phyloP scores from a whole-genome alignment of 2,329 filamentous ascomycete species.

The Chaetothyriales sp. region DNA sequence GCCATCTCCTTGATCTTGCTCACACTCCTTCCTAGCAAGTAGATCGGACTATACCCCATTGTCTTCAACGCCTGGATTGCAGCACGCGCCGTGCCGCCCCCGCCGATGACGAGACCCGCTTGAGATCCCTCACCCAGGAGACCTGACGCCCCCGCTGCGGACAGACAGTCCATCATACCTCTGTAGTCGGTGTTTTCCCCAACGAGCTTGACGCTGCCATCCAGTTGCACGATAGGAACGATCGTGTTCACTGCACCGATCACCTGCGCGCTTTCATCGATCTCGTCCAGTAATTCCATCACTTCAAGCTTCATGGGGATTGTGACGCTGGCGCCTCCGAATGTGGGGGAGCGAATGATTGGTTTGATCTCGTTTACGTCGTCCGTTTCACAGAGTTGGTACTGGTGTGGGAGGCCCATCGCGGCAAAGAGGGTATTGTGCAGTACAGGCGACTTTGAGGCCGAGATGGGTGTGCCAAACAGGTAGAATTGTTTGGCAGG shows the following conservation, averaged over 20 bases:
- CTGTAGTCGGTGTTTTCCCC: slow-evolving; percentile 95
- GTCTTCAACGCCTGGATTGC: slow-evolving; percentile 77
- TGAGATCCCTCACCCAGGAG: slow-evolving; percentile 25
- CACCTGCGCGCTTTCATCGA: slow-evolving; percentile 61
- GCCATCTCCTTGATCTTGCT: slow-evolving; percentile 55
- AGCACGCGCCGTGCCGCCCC: slow-evolving; percentile 81
- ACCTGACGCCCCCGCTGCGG: slow-evolving; percentile 48
- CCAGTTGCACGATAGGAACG: slow-evolving; percentile 40
- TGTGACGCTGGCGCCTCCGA: slow-evolving; percentile 89
- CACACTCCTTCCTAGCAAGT: slow-evolving; percentile 65
- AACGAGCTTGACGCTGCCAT: slow-evolving; percentile 41
- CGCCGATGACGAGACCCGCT: slow-evolving; percentile 71
- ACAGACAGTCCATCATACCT: slow-evolving; percentile 74
- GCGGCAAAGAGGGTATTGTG: slow-evolving; percentile 74
- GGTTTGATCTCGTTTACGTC: slow-evolving; percentile 45
- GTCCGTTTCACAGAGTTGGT: slow-evolving; percentile 62
- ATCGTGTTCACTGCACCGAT: slow-evolving; percentile 96
- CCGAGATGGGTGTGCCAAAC: slow-evolving; percentile 71
- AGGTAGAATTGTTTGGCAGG: slow-evolving; percentile 66
- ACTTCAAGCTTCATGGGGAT: slow-evolving; percentile 90
- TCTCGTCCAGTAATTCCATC: slow-evolving; percentile 63
- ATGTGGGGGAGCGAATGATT: slow-evolving; percentile 56
- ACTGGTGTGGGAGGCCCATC: slow-evolving; percentile 72
- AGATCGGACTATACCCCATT: slow-evolving; percentile 75
- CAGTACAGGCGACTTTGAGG: slow-evolving; percentile 72